phyloP scores from a whole-genome alignment of 768 basidiomycete species.

The Collybiopsis confluens region DNA sequence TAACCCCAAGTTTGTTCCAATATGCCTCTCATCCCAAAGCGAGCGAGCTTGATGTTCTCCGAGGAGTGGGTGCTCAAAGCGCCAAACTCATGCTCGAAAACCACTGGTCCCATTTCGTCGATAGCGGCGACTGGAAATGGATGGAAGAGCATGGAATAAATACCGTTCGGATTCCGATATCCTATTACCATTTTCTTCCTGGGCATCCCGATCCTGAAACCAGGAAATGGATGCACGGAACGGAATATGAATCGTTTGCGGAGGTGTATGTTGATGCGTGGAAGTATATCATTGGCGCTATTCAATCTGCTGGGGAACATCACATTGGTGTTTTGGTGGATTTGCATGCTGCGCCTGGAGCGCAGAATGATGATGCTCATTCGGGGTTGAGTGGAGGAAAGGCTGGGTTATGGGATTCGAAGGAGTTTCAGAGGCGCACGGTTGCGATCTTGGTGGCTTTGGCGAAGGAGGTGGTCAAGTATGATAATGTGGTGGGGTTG shows the following conservation, averaged over 20 bases:
- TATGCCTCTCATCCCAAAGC: conserved; percentile 49
- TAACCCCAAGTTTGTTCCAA: conserved; percentile 54
- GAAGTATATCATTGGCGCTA: conserved; percentile 46
- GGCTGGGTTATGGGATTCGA: conserved; percentile 42
- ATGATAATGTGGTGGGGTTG: conserved; percentile 53
- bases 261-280: conserved; percentile 63
- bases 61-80: conserved; percentile 29
- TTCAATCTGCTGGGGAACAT: conserved; percentile 49
- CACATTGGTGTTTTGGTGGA: conserved; percentile 80
- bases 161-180: conserved; percentile 53
- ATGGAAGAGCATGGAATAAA: conserved; percentile 55
- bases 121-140: conserved; percentile 60
- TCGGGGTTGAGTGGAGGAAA: conserved; percentile 54
- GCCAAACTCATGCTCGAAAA: conserved; percentile 44
- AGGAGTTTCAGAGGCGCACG: conserved; percentile 40
- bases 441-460: conserved; percentile 45
- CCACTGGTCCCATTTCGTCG: conserved; percentile 77
- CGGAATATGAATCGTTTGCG: conserved; percentile 56
- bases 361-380: conserved; percentile 68
- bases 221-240: conserved; percentile 36
- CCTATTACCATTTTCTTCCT: conserved; percentile 32
- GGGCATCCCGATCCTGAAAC: conserved; percentile 1
- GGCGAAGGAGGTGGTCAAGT: conserved; percentile 29
- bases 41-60: conserved; percentile 70
- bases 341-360: conserved; percentile 71